phyloP scores from a whole-genome alignment of 2,329 filamentous ascomycete species.

The Setomelanomma holmii region DNA sequence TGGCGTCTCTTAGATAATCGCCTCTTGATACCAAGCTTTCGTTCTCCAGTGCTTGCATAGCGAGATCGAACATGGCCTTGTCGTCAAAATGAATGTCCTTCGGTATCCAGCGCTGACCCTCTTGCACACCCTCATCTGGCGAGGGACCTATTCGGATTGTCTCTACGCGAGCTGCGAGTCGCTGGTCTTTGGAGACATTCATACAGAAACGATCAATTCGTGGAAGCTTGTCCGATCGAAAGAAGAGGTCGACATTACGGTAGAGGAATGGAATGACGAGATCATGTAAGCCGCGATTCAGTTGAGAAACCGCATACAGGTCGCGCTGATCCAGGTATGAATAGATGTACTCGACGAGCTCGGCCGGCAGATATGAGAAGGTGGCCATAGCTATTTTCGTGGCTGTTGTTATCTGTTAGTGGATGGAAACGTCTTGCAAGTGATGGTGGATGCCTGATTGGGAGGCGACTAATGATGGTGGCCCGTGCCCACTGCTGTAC shows the following conservation, averaged over 20 bases:
- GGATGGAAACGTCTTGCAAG: no score
- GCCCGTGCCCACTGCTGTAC: neutral
- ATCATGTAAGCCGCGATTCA: constrained; percentile 18
- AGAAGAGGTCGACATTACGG: constrained; percentile 30
- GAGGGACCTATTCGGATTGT: constrained; percentile 29
- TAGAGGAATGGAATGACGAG: constrained; percentile 29
- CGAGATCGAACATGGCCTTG: constrained; percentile 13
- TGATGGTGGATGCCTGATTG: neutral
- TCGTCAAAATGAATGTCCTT: constrained; percentile 21
- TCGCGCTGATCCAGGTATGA: constrained; percentile 26
- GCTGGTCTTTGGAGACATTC: constrained; percentile 22
- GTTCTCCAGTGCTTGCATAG: constrained; percentile 15
- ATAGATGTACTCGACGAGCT: constrained; percentile 34
- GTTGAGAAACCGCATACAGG: constrained; percentile 17
- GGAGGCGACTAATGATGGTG: neutral
- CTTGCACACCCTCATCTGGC: constrained; percentile 12
- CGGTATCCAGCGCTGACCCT: constrained; percentile 26
- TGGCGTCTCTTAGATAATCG: constrained; percentile 22
- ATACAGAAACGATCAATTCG: constrained; percentile 36
- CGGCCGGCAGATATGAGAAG: constrained; percentile 27
- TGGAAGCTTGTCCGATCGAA: constrained; percentile 23
- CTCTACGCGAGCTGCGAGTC: constrained; percentile 25
- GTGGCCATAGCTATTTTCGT: constrained; percentile 20
- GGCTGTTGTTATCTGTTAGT: no score
- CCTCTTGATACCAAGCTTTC: constrained; percentile 21